Conservation (phyloP, 805 yeast species). For the Wickerhamiella alocasiicola region DNA sequence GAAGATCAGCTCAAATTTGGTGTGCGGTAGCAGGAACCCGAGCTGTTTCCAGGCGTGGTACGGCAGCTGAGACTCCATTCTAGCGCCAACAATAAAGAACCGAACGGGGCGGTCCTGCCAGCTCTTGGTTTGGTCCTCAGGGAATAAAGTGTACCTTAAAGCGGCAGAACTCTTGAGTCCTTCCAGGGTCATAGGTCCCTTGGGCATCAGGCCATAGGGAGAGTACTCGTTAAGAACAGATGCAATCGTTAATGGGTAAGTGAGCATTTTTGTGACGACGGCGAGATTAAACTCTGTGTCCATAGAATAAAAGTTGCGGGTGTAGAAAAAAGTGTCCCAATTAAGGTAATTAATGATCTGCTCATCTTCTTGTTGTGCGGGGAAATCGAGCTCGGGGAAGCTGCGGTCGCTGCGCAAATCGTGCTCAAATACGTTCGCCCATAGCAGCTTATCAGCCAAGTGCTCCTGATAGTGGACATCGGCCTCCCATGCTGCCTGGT, state of each 20-base stretch:
- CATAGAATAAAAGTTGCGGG: constrained; percentile 89
- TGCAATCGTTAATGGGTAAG: constrained; percentile 85
- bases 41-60: constrained; percentile 93
- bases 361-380: constrained; percentile 64
- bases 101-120: constrained; percentile 82
- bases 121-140: constrained; percentile 43
- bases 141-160: constrained; percentile 76
- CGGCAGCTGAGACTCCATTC: constrained; percentile 88
- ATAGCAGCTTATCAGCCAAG: constrained; percentile 61
- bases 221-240: constrained; percentile 71
- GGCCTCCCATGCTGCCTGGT: constrained; percentile 74
- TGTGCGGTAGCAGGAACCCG: constrained; percentile 70
- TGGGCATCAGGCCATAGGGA: constrained; percentile 69
- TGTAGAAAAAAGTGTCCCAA: constrained; percentile 92
- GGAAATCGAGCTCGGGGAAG: constrained; percentile 93
- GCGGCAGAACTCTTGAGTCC: constrained; percentile 93
- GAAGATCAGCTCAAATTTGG: constrained; percentile 75
- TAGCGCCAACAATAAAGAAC: constrained; percentile 78
- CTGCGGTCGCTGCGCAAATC: constrained; percentile 88
- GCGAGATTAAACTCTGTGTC: constrained; percentile 94
- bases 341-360: constrained; percentile 57
- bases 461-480: constrained; percentile 54
- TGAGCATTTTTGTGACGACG: constrained; percentile 84
- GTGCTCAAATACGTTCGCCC: constrained; percentile 87
- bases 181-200: constrained; percentile 80